Base-by-base conservation (phyloP, 2,329 filamentous ascomycete species). In the Trichoderma polysporum region DNA sequence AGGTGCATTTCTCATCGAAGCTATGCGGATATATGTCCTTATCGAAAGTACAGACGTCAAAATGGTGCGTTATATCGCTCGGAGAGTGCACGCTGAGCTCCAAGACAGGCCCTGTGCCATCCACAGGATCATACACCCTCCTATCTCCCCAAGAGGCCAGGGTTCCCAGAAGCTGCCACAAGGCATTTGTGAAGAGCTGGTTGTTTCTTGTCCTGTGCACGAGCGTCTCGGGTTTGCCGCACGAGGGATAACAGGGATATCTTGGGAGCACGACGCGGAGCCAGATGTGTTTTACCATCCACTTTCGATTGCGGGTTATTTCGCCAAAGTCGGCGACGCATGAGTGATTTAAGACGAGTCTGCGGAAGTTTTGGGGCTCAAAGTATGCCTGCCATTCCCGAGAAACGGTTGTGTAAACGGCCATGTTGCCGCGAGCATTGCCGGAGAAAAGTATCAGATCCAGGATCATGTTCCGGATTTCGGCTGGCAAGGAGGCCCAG, bases 211-310 rank as follows among this genome's bases (percentile, higher is more conserved):
- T 22, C 4, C 8, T 37, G 10, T 45, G 33, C 1, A 1, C 12
- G 8, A 2, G 35, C 19, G 33, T 39, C 8, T 54, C 50, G 17
- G 33, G 10, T 17, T 3, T 19, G 17, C 22, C 9, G 5, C 33
- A 54, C 12, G 17, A 17, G n/a, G 19, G 25, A n/a, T n/a, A n/a
- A 8, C 33, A 63, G 7, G 7, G 13, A 25, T 27, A 54, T 45
- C 4, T 10, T 12, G 49, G 60, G 5, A 53, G 49, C 6, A 54
- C 13, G 27, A 63, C 8, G 13, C 50, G 60, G 25, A 63, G 9
- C 60, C 60, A 63, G 19, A 63, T 63, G 19, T 33, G 60, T 22
- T 63, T 54, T 13, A 63, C 29, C 6, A 63, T 29, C 2, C 22
- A 9, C 60, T 35, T 53, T 25, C 60, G 35, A 6, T 35, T 25